Conservation (phyloP, 2,329 filamentous ascomycete genomes). For the Epichloe typhina region DNA sequence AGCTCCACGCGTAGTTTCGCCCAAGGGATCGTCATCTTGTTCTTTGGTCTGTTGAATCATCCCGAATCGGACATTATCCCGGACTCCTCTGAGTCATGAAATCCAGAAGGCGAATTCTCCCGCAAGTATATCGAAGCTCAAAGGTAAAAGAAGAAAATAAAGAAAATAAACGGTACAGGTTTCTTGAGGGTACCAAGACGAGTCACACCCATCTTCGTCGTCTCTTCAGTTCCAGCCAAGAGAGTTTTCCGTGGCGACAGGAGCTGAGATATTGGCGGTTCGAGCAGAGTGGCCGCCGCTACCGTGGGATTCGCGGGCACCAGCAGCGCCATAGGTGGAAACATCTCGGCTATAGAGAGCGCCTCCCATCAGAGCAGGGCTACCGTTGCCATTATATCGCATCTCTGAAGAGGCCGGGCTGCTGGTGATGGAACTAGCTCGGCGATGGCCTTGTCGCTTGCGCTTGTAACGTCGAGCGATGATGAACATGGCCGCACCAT, state of each 20-base stretch:
- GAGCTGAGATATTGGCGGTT: slow-evolving; percentile 65
- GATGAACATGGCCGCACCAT: slow-evolving; percentile 89
- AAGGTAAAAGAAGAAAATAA: slow-evolving; percentile 7
- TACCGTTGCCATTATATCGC: slow-evolving; percentile 34
- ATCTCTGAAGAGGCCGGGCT: slow-evolving; percentile 34
- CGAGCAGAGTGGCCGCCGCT: slow-evolving; percentile 48
- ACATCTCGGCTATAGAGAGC: slow-evolving; percentile 46
- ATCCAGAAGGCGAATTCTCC: slow-evolving; percentile 11
- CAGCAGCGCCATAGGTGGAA: slow-evolving; percentile 36
- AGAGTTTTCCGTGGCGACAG: slow-evolving; percentile 87
- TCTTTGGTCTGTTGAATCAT: neutral
- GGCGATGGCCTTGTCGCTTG: slow-evolving; percentile 65
- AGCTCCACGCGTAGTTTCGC: neutral
- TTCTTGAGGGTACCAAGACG: neutral
- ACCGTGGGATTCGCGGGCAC: slow-evolving; percentile 45
- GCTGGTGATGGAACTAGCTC: slow-evolving; percentile 58
- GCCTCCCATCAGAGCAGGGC: slow-evolving; percentile 57
- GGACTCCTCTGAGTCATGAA: neutral
- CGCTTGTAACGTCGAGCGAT: slow-evolving; percentile 83
- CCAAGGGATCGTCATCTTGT: neutral
- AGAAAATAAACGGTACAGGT: slow-evolving; percentile 12
- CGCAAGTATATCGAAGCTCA: slow-evolving; percentile 20
- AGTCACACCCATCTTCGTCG: neutral
- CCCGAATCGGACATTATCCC: neutral
- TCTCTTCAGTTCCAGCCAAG: slow-evolving; percentile 71